A percentile compares a stretch with the other conserved stretches of the same genome.
Conservation (phyloP, 495 filamentous ascomycete species). For the Podospora pseudopauciseta region DNA sequence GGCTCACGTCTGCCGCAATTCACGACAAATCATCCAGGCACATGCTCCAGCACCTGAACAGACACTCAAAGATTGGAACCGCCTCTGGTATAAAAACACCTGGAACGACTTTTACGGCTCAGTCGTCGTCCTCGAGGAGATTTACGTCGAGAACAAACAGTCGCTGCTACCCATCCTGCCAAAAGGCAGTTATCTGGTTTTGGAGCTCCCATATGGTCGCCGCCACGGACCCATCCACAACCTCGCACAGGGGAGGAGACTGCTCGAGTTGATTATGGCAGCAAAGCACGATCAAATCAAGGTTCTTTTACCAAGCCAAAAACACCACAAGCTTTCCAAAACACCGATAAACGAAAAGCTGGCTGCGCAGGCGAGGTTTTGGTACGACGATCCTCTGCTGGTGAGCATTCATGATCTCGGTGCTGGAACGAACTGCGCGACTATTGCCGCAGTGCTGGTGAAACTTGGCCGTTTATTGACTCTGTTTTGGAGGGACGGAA, state of each 20-base stretch:
- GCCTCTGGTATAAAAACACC: not conserved
- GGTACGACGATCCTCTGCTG: not conserved
- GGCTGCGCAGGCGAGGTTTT: not conserved
- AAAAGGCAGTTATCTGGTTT: not conserved
- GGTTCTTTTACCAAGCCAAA: not conserved
- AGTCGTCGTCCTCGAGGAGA: not conserved
- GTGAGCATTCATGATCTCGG: not conserved
- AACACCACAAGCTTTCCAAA: not conserved
- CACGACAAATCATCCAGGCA: not conserved
- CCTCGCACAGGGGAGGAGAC: not conserved
- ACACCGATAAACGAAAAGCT: not conserved
- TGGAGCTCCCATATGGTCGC: not conserved
- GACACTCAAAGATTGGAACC: not conserved
- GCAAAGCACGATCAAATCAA: conserved; percentile 2
- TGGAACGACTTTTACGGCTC: not conserved
- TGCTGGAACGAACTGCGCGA: not conserved
- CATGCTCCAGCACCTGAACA: not conserved
- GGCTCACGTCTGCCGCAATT: not conserved
- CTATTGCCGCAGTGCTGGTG: not conserved
- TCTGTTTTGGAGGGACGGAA: not conserved
- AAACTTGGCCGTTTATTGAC: not conserved
- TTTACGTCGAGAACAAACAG: not conserved
- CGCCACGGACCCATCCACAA: not conserved
- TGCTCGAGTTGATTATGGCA: not conserved
- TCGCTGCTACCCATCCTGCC: not conserved